Evolutionary conservation across 192 early-diverging fungal species (phyloP).

Genomic region (Mortierella alpina): DNA sequence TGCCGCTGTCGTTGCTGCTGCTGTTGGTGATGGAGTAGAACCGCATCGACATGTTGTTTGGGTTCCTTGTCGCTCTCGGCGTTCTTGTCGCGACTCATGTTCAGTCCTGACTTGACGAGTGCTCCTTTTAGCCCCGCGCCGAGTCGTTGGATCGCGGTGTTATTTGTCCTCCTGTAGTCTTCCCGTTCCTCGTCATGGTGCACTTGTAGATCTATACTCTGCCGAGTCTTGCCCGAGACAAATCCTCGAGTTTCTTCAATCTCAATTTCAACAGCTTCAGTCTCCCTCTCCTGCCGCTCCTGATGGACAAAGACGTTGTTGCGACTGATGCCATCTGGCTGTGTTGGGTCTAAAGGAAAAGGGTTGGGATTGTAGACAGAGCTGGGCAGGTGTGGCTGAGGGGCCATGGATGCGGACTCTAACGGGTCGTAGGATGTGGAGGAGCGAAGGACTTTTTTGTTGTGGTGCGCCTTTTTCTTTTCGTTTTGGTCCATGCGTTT

Average conservation of each 20-base stretch:
- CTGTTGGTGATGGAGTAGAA: constrained; percentile 18
- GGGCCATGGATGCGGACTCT: constrained; percentile 23
- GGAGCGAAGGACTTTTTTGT: constrained; percentile 22
- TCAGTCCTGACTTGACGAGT: constrained; percentile 14
- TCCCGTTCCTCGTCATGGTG: constrained; percentile 3
- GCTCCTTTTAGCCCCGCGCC: constrained; percentile 33
- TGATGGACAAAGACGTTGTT: constrained; percentile 14
- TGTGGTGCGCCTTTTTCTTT: constrained; percentile 17
- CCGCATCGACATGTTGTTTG: constrained; percentile 16
- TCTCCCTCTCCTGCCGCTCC: constrained; percentile 6
- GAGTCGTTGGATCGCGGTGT: constrained; percentile 7
- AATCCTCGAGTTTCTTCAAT: constrained; percentile 41
- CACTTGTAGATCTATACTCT: constrained; percentile 13
- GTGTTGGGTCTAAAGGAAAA: constrained; percentile 39
- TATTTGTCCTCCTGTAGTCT: neutral
- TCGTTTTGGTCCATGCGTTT: constrained; percentile 4
- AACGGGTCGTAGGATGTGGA: constrained; percentile 24
- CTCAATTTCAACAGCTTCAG: constrained; percentile 32
- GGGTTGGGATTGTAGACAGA: constrained; percentile 40
- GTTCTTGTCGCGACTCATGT: constrained; percentile 17
- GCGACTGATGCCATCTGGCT: constrained; percentile 28
- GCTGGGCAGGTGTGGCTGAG: constrained; percentile 35
- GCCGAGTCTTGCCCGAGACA: constrained; percentile 38
- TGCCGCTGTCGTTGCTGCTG: constrained; percentile 17
- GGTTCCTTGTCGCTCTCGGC: neutral